phyloP scores from a whole-genome alignment of 2,329 filamentous ascomycete species.

The Lachnellula hyalina region DNA sequence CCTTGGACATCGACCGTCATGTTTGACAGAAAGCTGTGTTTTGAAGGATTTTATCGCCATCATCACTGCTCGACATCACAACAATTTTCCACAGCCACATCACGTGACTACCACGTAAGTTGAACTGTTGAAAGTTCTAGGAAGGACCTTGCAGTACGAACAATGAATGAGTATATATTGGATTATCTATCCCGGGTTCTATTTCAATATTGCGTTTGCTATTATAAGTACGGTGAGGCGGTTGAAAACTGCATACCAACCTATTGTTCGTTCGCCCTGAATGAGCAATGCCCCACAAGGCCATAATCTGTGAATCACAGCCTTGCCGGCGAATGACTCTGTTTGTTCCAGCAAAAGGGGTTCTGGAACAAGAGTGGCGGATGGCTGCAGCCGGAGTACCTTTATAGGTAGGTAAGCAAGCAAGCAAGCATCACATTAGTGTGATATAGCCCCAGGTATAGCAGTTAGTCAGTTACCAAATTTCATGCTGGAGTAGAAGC shows the following conservation, averaged over 20 bases:
- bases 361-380: not conserved
- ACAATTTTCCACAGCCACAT: not conserved
- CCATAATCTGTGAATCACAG: not conserved
- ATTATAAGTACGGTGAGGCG: too few relatives aligned
- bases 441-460: too few relatives aligned
- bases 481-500: too few relatives aligned
- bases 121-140: not conserved
- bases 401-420: too few relatives aligned
- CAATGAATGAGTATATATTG: not conserved
- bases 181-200: not conserved
- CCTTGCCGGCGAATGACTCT: not conserved
- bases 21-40: not conserved
- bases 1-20: slow-evolving; percentile 18
- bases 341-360: not conserved
- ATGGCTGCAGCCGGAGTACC: too few relatives aligned
- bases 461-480: too few relatives aligned
- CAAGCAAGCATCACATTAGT: too few relatives aligned
- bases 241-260: too few relatives aligned
- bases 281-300: not conserved
- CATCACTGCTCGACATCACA: too few relatives aligned
- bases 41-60: not conserved
- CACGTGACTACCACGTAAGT: not conserved
- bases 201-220: not conserved
- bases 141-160: not conserved
- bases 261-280: too few relatives aligned